Base-by-base conservation (phyloP, 2,329 filamentous ascomycete species). In the Colletotrichum sp. region DNA sequence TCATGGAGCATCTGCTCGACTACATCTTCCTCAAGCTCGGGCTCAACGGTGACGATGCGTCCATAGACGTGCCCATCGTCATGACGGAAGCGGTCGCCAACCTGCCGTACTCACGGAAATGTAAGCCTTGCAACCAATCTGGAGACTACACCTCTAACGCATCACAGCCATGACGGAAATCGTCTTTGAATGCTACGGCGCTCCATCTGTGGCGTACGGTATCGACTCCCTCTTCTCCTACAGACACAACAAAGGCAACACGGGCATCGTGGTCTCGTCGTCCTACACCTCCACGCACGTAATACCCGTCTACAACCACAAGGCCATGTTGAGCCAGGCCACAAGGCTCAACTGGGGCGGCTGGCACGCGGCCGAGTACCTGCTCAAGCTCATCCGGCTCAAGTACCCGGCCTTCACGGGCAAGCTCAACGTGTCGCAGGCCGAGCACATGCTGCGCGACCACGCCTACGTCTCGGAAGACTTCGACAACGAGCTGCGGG, bases 191-290 rank as follows among this genome's bases (percentile, higher is more conserved):
- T 98, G 96, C 85, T 99, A 99, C 84, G 92, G 92, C 76, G 96
- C 95, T 13, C 96, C 97, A 0, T 96, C 95, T 3, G 90, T 98
- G 30, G 95, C 96, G 21, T 98, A 97, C 85, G 97, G 97, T 68
- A 96, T 99, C 86, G 97, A 99, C 85, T 98, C 96, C 13, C 91
- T 99, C 36, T 99, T 99, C 87, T 98, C 96, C 24, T 99, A 98
- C 87, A 90, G 93, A 77, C 95, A 98, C 87, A 99, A 99, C 83
- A 92, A 94, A 77, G 97, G 97, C 77, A 92, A 90, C 67, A 96
- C 95, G 30, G 97, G 97, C 8, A 88, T 99, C 26, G 94, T 99
- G 49, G 91, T 99, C 36, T 98, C 95, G 3, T 98, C 96, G 1
- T 98, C 96, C 5, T 94, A 98, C 83, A 98, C 95, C 62, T 95